Evolutionary conservation across 169 alveolate species (phyloP).

Genomic region (Plasmodium gonderi): DNA sequence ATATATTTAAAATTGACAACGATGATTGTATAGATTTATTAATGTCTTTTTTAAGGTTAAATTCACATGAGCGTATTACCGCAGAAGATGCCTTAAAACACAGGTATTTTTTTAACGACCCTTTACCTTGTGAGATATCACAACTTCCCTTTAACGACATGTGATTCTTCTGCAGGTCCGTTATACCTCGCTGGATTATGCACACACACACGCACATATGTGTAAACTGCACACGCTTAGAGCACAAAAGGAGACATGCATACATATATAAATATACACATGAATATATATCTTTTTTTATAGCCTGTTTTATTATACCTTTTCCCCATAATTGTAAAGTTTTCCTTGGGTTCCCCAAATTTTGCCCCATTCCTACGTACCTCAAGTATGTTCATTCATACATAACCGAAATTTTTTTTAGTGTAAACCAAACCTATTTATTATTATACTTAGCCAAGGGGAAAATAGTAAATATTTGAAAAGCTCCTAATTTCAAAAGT

Average conservation of each 20-base stretch:
- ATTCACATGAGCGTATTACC: slow-evolving; percentile 87
- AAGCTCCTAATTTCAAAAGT: not conserved
- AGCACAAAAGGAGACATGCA: too few relatives aligned
- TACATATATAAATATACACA: not conserved
- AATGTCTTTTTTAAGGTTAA: slow-evolving; percentile 77
- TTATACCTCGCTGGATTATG: not conserved
- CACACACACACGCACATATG: not conserved
- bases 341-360: too few relatives aligned
- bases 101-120: slow-evolving; percentile 83
- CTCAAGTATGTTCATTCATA: not conserved
- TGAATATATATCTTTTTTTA: not conserved
- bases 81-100: slow-evolving; percentile 88
- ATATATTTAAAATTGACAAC: slow-evolving; percentile 65
- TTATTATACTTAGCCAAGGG: not conserved
- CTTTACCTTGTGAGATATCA: slow-evolving; percentile 79
- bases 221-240: too few relatives aligned
- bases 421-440: not conserved
- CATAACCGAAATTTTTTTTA: not conserved
- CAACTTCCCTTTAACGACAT: slow-evolving; percentile 58
- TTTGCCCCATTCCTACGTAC: too few relatives aligned
- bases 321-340: not conserved
- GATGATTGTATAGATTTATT: slow-evolving; percentile 78
- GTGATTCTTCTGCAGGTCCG: not conserved
- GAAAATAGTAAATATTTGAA: not conserved
- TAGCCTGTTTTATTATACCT: not conserved